Evolutionary conservation across 2,329 filamentous ascomycete genomes (phyloP), one percentile per base, ranked within the genome.

Genomic region (Fusarium sp.): DNA sequence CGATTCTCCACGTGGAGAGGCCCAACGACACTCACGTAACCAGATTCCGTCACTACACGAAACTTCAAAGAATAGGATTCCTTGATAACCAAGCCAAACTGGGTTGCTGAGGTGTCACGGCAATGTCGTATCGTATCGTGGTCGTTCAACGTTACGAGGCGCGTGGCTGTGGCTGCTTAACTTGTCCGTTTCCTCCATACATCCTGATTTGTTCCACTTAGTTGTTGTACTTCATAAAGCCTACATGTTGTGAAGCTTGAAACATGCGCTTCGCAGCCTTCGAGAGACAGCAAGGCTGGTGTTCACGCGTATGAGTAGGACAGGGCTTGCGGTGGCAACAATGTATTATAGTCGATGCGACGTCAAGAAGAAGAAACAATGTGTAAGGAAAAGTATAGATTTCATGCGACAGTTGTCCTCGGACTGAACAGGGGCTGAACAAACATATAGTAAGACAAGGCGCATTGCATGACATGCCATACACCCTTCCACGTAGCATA

Each of bases 311-410:
- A 17, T 22, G 19, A 47, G 32, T n/a, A 49, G 45, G 17, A 19
- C 43, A 58, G 27, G 53, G 47, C 47, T 43, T 48, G 25, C 47
- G 7, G 46, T 52, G 41, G 41, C 58, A 7, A 63, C 22, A 22
- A 44, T 25, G 9, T 27, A 51, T 22, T 25, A 32, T 33, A 35
- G 30, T 32, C 43, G 44, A 43, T 48, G 41, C 49, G 17, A 58
- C 33, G 5, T 15, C 19, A n/a, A 37, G 22, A 39, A 37, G 45
- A 43, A 44, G 37, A 27, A 39, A 30, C 14, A 43, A 8, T n/a
- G 8, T 37, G 35, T 37, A n/a, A 37, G 17, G 17, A n/a, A n/a
- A 47, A n/a, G 39, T 59, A 13, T 30, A 37, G 19, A 9, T 15
- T 14, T 43, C 6, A 10, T 32, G 23, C 22, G 17, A 13, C 17